These are phyloP conservation scores for Macrolepiota fuliginosa DNA, from an alignment of 768 basidiomycete species.

Conservation along the genomic window DNA sequence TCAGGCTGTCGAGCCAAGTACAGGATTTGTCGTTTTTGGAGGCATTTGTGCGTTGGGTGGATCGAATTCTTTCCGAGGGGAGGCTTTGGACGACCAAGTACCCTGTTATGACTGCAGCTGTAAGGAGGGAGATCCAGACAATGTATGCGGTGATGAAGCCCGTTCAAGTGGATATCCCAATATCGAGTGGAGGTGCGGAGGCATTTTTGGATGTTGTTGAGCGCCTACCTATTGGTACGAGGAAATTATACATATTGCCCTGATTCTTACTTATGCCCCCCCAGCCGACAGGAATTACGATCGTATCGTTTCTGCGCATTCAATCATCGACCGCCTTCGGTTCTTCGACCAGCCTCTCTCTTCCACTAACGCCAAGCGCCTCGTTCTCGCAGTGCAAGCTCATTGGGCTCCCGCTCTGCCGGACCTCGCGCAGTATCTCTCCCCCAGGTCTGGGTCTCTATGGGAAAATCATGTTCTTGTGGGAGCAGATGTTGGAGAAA, in stretches of 20 bases:
- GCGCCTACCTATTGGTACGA: not conserved
- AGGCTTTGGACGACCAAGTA: conserved; percentile 33
- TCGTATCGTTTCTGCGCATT: not conserved
- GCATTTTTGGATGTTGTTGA: not conserved
- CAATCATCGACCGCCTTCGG: conserved; percentile 1
- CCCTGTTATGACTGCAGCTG: conserved; percentile 21
- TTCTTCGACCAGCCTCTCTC: not conserved
- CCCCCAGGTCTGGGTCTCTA: conserved; percentile 3
- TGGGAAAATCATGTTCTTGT: conserved; percentile 2
- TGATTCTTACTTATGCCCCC: not conserved
- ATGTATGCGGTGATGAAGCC: conserved; percentile 9
- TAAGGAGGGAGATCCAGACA: conserved; percentile 19
- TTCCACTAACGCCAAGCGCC: not conserved
- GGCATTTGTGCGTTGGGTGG: conserved; percentile 33
- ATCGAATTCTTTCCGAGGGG: conserved; percentile 26
- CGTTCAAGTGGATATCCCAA: not conserved
- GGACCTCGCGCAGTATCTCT: conserved; percentile 7
- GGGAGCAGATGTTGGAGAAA: not conserved
- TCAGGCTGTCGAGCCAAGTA: conserved; percentile 56
- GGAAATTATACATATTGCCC: not conserved
- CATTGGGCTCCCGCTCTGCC: not conserved
- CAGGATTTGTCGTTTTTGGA: conserved; percentile 39
- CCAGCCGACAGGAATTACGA: not conserved
- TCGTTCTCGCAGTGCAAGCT: not conserved
- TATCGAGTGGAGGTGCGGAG: not conserved